These are phyloP conservation scores for Cordyceps pruinosa DNA, from an alignment of 2,329 filamentous ascomycete species.

Conservation along the genomic window DNA sequence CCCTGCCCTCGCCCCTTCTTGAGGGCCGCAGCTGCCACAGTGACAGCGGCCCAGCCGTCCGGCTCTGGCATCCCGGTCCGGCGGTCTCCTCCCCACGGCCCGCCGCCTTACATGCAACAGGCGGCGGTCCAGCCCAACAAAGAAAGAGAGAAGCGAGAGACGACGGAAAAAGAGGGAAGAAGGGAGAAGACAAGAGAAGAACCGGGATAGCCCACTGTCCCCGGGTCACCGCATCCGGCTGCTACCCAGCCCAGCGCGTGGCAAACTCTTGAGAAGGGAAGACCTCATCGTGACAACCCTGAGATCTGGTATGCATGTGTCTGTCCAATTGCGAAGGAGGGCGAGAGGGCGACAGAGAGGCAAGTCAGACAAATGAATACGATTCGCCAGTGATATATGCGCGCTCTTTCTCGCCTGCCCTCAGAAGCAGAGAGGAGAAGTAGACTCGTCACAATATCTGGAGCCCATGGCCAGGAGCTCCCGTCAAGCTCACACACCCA, in stretches of 20 bases:
- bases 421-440: background rate
- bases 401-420: background rate
- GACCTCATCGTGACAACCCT: no score
- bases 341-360: background rate
- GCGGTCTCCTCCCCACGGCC: background rate
- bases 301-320: no score
- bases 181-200: background rate
- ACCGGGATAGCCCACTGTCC: background rate
- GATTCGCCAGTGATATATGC: background rate
- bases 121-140: constrained; percentile 1
- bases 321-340: no score
- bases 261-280: no score
- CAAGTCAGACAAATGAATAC: background rate
- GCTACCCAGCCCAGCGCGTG: background rate
- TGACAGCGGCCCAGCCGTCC: constrained; percentile 1
- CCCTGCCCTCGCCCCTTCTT: background rate
- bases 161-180: background rate
- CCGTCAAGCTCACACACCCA: background rate
- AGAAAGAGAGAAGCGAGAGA: background rate
- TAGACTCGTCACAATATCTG: background rate
- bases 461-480: background rate
- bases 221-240: constrained; percentile 6
- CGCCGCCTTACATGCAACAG: no score
- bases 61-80: background rate
- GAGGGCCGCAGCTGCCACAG: background rate